Percentiles rank a stretch among this genome's conserved stretches.
Evolutionary conservation across 805 yeast genomes (phyloP).

Genomic region (Lachancea dasiensis): DNA sequence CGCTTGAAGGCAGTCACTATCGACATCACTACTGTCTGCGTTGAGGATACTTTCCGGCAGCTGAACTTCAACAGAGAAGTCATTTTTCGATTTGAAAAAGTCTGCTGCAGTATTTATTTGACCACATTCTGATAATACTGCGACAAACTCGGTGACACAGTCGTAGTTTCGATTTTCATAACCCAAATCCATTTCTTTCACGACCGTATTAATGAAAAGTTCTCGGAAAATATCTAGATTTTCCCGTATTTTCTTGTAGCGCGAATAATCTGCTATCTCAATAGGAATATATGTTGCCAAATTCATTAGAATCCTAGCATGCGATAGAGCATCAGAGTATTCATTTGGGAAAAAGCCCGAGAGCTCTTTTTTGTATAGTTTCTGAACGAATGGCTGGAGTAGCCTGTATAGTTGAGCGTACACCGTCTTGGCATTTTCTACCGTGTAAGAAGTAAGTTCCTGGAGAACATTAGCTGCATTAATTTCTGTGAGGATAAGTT

Average conservation of each 20-base stretch:
- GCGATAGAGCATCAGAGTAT: constrained; percentile 24
- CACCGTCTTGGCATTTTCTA: constrained; percentile 11
- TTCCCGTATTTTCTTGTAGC: constrained; percentile 17
- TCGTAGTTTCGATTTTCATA: constrained; percentile 42
- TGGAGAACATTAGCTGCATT: constrained; percentile 19
- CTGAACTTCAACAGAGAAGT: constrained; percentile 27
- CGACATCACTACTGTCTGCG: constrained; percentile 16
- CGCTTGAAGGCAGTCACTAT: constrained; percentile 18
- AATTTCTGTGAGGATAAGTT: constrained; percentile 1
- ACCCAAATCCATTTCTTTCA: constrained; percentile 60
- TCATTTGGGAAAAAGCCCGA: constrained; percentile 22
- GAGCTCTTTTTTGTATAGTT: constrained; percentile 19
- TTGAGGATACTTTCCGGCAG: constrained; percentile 27
- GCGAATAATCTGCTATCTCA: constrained; percentile 16
- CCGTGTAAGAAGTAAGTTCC: constrained; percentile 13
- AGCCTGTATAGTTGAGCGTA: constrained; percentile 16
- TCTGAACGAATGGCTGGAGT: constrained; percentile 21
- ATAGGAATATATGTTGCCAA: constrained; percentile 20
- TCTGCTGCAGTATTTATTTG: constrained; percentile 37
- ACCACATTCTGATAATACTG: constrained; percentile 33
- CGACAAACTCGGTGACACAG: constrained; percentile 30
- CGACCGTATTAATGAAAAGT: constrained; percentile 63
- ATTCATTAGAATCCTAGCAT: constrained; percentile 22
- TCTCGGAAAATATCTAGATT: constrained; percentile 35
- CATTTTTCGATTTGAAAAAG: constrained; percentile 36